These are phyloP conservation scores for Postia placenta DNA, from an alignment of 768 basidiomycete genomes.

Conservation along the genomic window DNA sequence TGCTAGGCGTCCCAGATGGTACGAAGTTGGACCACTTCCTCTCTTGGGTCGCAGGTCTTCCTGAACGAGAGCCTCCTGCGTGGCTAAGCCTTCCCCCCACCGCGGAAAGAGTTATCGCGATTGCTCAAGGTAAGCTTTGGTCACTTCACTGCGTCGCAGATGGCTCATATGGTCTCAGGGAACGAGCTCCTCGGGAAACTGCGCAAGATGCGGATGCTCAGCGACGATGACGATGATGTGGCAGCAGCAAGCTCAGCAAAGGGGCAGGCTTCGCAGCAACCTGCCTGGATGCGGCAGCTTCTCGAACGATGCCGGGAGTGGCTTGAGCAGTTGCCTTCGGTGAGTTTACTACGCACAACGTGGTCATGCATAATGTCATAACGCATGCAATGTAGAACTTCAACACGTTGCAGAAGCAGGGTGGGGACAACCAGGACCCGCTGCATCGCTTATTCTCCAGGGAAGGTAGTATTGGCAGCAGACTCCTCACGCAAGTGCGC, in stretches of 20 bases:
- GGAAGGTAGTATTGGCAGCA: constrained; percentile 76
- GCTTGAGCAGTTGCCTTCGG: constrained; percentile 70
- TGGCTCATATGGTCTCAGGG: constrained; percentile 37
- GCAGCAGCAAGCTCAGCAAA: constrained; percentile 48
- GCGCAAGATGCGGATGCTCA: constrained; percentile 86
- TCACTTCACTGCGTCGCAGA: background rate
- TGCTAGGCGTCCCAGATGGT: constrained; percentile 79
- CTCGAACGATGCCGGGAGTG: constrained; percentile 81
- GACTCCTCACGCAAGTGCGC: constrained; percentile 71
- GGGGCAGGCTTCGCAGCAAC: constrained; percentile 65
- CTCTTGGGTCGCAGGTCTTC: constrained; percentile 81
- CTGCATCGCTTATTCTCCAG: constrained; percentile 85
- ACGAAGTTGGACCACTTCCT: constrained; percentile 90
- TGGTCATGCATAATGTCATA: constrained; percentile 7
- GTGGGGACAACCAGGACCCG: constrained; percentile 73
- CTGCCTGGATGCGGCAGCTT: constrained; percentile 91
- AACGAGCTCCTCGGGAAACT: constrained; percentile 80
- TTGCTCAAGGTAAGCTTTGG: constrained; percentile 68
- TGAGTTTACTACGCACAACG: constrained; percentile 37
- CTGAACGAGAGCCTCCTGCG: constrained; percentile 89
- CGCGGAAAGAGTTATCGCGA: constrained; percentile 87
- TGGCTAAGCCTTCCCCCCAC: constrained; percentile 93
- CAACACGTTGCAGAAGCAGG: constrained; percentile 55
- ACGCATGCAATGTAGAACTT: constrained; percentile 55
- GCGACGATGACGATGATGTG: constrained; percentile 76